Base-by-base conservation (phyloP, 441 rosid species). In the Rhodomyrtus psidioides region DNA sequence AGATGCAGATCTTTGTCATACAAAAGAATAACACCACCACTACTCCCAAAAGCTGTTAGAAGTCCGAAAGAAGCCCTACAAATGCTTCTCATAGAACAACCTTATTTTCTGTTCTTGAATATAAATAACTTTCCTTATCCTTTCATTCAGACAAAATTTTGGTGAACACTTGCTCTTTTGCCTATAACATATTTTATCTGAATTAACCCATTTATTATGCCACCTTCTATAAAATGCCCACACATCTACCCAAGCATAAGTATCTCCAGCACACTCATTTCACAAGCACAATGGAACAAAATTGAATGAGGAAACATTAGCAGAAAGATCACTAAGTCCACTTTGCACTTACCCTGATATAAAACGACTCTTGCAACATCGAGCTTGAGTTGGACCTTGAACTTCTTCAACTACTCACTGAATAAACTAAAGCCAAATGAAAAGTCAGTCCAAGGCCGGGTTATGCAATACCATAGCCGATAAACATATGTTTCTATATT, bases 401-500 rank as follows among this genome's bases (percentile, higher is more conserved):
- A 95, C 93, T 92, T 98, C 99, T 90, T 97, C 99, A 91, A 96
- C 99, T 85, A 98, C 95, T 92, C 99, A 98, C 99, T 96, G 86
- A 56, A 91, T 87, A 82, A 82, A 55, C 85, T 87, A 89, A 44
- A 87, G 83, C 21, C 53, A 17, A 86, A 42, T 81, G 84, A 49
- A 14, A 14, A 30, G 24, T 62, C 7, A 17, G 30, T 17, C 75
- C 44, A 62, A 62, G 75, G 75, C 75, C 30, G 75, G 44, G 30
- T 6, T 17, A 62, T 58, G 6, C 4, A 62, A 51, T 55, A 83
- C 74, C 58, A 60, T 7, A 15, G 74, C 74, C 74, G 6, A 60
- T 2, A 60, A 60, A 60, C 74, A 15, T 60, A 27, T 14, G 70
- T 30, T 27, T 60, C 28, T 60, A 60, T 28, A 28, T 17, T 15